Evolutionary conservation across 495 filamentous ascomycete genomes (phyloP).

Genomic region (Hyaloscypha variabilis): DNA sequence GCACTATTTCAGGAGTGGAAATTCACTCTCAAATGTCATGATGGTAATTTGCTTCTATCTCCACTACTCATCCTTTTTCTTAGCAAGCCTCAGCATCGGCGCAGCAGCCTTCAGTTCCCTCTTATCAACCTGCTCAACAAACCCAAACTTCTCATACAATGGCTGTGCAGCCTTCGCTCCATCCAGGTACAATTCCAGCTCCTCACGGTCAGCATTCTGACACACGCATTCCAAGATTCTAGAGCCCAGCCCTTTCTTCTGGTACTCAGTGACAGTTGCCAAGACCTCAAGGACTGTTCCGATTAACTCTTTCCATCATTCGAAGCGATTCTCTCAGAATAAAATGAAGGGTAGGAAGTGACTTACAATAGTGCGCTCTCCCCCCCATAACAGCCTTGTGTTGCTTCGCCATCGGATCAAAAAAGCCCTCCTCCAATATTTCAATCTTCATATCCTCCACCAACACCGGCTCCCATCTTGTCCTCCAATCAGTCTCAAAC

Average conservation of each 20-base stretch:
- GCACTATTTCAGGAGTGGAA: too few relatives aligned
- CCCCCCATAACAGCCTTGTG: constrained; percentile 13
- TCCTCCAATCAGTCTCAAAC: constrained; percentile 2
- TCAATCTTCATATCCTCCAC: constrained; percentile 8
- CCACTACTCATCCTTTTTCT: neutral
- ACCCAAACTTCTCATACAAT: constrained; percentile 22
- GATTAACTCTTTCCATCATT: neutral
- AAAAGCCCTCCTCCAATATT: constrained; percentile 2
- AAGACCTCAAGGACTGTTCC: constrained; percentile 15
- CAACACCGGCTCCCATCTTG: constrained; percentile 4
- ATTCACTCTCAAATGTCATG: too few relatives aligned
- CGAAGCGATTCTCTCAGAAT: neutral
- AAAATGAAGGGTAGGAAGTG: neutral
- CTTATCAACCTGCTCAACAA: neutral
- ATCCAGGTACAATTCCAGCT: constrained; percentile 18
- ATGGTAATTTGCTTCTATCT: too few relatives aligned
- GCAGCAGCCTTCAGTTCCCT: neutral
- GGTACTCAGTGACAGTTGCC: neutral
- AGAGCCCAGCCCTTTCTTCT: constrained; percentile 4
- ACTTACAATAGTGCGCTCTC: constrained; percentile 4
- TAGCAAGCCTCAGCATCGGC: constrained; percentile 16
- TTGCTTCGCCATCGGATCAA: constrained; percentile 16
- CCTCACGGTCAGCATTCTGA: constrained; percentile 13
- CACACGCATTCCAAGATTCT: constrained; percentile 12
- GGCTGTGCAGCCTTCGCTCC: neutral